phyloP scores from a whole-genome alignment of 805 yeast genomes.

The Debaryomyces castellii region DNA sequence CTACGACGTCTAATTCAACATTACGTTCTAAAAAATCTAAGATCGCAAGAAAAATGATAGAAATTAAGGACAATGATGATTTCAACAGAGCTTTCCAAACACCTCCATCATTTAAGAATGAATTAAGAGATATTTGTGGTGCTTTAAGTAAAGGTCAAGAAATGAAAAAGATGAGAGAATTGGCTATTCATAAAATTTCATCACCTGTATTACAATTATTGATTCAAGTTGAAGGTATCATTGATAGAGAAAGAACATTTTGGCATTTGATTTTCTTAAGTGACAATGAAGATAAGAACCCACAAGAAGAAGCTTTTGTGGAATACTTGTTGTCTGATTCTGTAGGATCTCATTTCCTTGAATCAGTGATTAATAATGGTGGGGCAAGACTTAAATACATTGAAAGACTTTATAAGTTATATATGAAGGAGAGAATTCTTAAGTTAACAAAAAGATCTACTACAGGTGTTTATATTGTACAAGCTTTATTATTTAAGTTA shows the following conservation, averaged over 20 bases:
- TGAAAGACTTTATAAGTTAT: constrained; percentile 64
- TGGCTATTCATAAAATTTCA: constrained; percentile 75
- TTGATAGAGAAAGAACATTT: constrained; percentile 67
- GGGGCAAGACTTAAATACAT: constrained; percentile 62
- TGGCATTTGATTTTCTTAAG: constrained; percentile 61
- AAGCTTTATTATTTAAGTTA: constrained; percentile 63
- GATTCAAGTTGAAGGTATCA: constrained; percentile 77
- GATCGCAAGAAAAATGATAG: constrained; percentile 91
- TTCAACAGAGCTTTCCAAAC: constrained; percentile 65
- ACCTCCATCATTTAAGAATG: constrained; percentile 65
- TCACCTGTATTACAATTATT: constrained; percentile 85
- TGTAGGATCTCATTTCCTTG: constrained; percentile 92
- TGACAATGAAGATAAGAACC: constrained; percentile 49
- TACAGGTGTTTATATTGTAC: constrained; percentile 81
- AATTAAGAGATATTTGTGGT: constrained; percentile 51
- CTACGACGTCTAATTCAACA: constrained; percentile 65
- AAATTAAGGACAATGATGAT: constrained; percentile 75
- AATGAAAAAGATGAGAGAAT: constrained; percentile 55
- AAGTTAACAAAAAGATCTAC: constrained; percentile 78
- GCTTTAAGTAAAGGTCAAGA: constrained; percentile 35
- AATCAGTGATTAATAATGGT: constrained; percentile 63
- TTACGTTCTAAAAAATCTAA: constrained; percentile 81
- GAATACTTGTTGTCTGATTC: constrained; percentile 82
- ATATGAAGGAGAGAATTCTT: constrained; percentile 71
- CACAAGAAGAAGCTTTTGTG: constrained; percentile 74